Base-by-base conservation (phyloP, 2,329 filamentous ascomycete species). In the Esteya vermicola region DNA sequence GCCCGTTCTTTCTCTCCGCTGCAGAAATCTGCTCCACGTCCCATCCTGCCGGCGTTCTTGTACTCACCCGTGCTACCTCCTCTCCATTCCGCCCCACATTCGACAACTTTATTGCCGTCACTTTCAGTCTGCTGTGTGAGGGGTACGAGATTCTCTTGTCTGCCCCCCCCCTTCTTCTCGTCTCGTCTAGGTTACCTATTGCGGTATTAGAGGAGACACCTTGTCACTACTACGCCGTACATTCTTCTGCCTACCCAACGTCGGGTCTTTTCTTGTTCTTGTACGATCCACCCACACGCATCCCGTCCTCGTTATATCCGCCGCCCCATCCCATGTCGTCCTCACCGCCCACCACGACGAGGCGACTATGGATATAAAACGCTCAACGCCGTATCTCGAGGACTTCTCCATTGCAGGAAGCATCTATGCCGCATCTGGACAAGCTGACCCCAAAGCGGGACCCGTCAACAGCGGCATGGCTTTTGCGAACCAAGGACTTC, bases 311-410 rank as follows among this genome's bases (percentile, higher is more conserved):
- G n/a, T n/a, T n/a, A n/a, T n/a, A n/a, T n/a, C n/a, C n/a, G 33
- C 21, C 28, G 20, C 20, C 33, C 36, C 33, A 20, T 25, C 32
- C 39, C 39, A 46, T 46, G 42, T 40, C 39, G 36, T 33, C 33
- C 25, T 36, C 21, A 37, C 18, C 26, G 32, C 33, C 27, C 21
- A 19, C 31, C 20, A 20, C 27, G n/a, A 37, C 18, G 35, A 12
- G 28, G 39, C 42, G 30, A 37, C 7, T 32, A 40, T 45, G 44
- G 44, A 43, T 31, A 48, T 48, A 42, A 42, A 48, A 19, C 41
- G 42, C 9, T 27, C 43, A 20, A 22, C 41, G 19, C 28, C 35
- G 23, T 46, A 44, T 32, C 45, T 38, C 20, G 42, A 40, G n/a
- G 43, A 40, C 25, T 43, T 40, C 35, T 20, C 40, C 19, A 14